Percentiles rank a stretch among this genome's conserved stretches.
phyloP scores from a whole-genome alignment of 2,329 filamentous ascomycete species.

The Diaporthe aspalathi region DNA sequence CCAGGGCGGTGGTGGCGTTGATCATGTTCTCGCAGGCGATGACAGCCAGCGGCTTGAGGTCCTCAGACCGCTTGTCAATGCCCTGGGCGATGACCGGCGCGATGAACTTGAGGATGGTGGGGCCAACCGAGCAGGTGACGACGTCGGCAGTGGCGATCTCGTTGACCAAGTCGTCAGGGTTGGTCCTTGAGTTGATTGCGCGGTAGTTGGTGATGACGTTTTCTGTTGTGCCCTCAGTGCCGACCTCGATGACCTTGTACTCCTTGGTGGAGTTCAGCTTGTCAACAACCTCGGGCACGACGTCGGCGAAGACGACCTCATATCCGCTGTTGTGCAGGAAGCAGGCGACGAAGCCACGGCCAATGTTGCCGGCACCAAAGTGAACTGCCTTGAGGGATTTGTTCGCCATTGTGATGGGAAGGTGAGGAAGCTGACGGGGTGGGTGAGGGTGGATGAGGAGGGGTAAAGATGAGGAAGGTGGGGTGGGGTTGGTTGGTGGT shows the following conservation, averaged over 20 bases:
- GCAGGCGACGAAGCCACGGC: conserved; percentile 87
- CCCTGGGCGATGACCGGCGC: conserved; percentile 96
- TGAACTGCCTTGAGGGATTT: conserved; percentile 78
- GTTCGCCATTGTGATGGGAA: conserved; percentile 52
- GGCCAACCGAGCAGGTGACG: conserved; percentile 96
- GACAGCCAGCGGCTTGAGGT: conserved; percentile 79
- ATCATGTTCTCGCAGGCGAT: conserved; percentile 99
- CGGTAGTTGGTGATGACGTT: conserved; percentile 95
- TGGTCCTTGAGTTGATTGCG: conserved; percentile 92
- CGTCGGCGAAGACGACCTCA: conserved; percentile 96
- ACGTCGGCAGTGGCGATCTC: conserved; percentile 90
- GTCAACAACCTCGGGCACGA: conserved; percentile 85
- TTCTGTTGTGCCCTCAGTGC: conserved; percentile 81
- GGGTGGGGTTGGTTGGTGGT: not conserved
- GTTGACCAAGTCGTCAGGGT: conserved; percentile 83
- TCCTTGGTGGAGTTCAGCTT: conserved; percentile 78
- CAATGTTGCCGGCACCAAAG: conserved; percentile 89
- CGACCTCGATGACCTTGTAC: conserved; percentile 95
- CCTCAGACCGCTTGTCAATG: conserved; percentile 78
- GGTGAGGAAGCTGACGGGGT: not conserved
- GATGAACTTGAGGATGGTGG: conserved; percentile 96
- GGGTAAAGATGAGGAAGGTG: not conserved
- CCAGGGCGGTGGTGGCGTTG: conserved; percentile 89
- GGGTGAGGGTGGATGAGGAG: not conserved
- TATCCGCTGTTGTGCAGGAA: conserved; percentile 96